Evolutionary conservation across 2,329 filamentous ascomycete species (phyloP).

Genomic region (Fusarium guadeloupense): DNA sequence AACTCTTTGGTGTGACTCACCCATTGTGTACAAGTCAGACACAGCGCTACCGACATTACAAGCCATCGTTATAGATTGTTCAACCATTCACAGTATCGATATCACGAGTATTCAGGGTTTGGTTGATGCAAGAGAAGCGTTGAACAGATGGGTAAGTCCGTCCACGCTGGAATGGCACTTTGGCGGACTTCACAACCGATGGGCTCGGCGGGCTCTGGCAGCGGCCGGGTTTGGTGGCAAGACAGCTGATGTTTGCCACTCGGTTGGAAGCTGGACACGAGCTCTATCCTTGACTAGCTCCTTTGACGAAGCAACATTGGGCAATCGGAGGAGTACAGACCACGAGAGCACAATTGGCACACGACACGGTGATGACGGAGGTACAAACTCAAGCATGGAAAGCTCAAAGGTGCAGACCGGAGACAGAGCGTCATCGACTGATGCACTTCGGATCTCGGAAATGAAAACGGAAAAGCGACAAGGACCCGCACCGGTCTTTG

Average conservation of each 20-base stretch:
- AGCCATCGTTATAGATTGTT: constrained; percentile 67
- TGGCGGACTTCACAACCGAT: constrained; percentile 63
- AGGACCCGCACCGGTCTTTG: constrained; percentile 45
- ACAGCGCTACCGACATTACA: constrained; percentile 56
- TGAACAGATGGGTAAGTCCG: constrained; percentile 62
- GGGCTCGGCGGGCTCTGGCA: constrained; percentile 65
- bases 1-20: constrained; percentile 65
- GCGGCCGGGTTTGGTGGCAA: constrained; percentile 65
- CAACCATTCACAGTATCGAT: constrained; percentile 65
- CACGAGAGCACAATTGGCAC: constrained; percentile 2
- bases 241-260: constrained; percentile 39
- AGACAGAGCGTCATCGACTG: background rate
- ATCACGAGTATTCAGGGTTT: constrained; percentile 66
- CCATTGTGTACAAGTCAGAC: background rate
- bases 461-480: background rate
- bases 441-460: background rate
- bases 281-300: constrained; percentile 48
- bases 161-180: constrained; percentile 63
- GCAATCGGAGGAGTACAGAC: background rate
- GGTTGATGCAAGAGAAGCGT: constrained; percentile 62
- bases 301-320: background rate
- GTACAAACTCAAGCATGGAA: constrained; percentile 10
- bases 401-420: background rate
- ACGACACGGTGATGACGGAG: background rate
- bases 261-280: constrained; percentile 46